Base-by-base conservation (phyloP, 208 protist species). In the Trypanosoma cruzi region DNA sequence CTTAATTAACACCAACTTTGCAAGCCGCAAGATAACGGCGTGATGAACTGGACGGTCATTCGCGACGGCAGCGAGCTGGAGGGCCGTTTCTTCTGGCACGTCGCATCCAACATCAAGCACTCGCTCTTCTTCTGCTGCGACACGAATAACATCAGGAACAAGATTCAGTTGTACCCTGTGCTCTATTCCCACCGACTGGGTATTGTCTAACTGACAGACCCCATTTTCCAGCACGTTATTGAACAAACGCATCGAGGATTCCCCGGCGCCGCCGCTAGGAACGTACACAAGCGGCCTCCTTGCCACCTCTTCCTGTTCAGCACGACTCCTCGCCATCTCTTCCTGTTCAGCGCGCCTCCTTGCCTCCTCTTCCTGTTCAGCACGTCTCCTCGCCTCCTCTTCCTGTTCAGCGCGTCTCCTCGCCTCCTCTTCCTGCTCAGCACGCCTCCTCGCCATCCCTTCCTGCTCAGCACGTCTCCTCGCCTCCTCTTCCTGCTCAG, bases 141-240 rank as follows among this genome's bases (percentile, higher is more conserved):
- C 31, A 20, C 46, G 20, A 44, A 56, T 44, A 36, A 66, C 61
- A 7, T 53, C 42, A 24, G 61, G 61, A 22, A 57, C 49, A 26
- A 56, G 29, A 56, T 66, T 53, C 10, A 66, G 7, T 26, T 66
- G 61, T 4, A 66, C 58, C 34, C 22, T 40, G 2, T 48, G 37
- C 24, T 52, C 37, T 11, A 14, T n/a, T 24, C 22, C 58, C 7
- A n/a, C 0, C 4, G 58, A 63, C 13, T 63, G 13, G 14, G 20
- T 16, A 50, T 14, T 36, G 40, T 28, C 40, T 8, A 32, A 1
- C 42, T 22, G 55, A 13, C 13, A 20, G n/a, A 44, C n/a, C 26
- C 55, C 31, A 11, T 37, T 44, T 13, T 44, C 20, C 14, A 13
- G 2, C 37, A 13, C 34, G 22, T 24, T 20, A 60, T 44, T 1